Evolutionary conservation across 345 rosid genomes (phyloP), one percentile per base, ranked within the genome.

Genomic region (Arabis alpina): DNA sequence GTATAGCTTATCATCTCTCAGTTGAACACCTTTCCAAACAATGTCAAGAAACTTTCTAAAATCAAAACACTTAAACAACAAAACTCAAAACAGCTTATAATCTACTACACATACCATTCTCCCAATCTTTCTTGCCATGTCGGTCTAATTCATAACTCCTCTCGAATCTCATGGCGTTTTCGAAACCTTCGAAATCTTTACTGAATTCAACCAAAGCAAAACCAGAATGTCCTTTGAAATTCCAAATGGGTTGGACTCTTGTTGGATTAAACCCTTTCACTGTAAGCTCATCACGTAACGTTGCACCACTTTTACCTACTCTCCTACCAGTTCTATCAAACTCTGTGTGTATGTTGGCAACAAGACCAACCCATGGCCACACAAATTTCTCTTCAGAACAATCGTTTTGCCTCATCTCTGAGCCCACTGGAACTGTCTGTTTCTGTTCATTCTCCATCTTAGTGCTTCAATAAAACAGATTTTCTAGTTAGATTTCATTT

Each of bases 231-330:
- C 91, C 93, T 3, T 5, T 5, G 10, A 6, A 63, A 60, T 71
- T 77, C 92, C 96, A 88, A 8, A 89, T 57, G 14, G 92, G 84
- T 49, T 68, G 68, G 64, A 92, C 89, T 76, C 76, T 85, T 34
- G 77, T 50, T n/a, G 85, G 93, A 71, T 88, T 77, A 64, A 86
- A 88, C 16, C 98, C 98, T 52, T 82, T 78, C 6, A 1, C 23
- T 39, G 41, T 62, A 0, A 90, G 64, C 25, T 85, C 91, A 16
- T 85, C 85, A 69, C 76, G 72, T 12, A 92, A 64, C 34, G 60
- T 69, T 19, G 82, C 6, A 37, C 96, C 92, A 64, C 96, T 88
- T 54, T 82, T 81, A 12, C 87, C 96, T 11, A 85, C 78, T 37
- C 39, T 54, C 28, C 66, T 73, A 24, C 91, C 95, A 55, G 68